Evolutionary conservation across 2,329 filamentous ascomycete genomes (phyloP), one percentile per base, ranked within the genome.

Genomic region (Talaromyces sp.): DNA sequence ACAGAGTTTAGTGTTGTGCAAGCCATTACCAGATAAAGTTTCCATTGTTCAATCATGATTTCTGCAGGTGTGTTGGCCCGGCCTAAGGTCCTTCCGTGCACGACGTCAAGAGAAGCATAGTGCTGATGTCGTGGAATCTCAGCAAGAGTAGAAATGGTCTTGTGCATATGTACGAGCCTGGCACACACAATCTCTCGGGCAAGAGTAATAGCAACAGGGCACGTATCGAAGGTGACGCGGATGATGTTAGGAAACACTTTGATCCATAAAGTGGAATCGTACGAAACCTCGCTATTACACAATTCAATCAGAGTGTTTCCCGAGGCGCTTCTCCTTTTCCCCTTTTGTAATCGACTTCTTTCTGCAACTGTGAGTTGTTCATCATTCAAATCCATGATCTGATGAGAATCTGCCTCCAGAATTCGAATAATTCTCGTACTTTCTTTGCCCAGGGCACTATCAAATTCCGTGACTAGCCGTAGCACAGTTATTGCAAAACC

Each of bases 231-330:
- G 61, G 92, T 91, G 66, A 96, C 89, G 11, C 91, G 86, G 60
- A 99, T 90, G 32, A 99, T 82, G 69, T 97, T 98, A 3, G 95
- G 96, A 69, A 99, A 99, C 19, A 98, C 89, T 71, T 98, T 99
- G 77, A 95, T 96, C 95, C 95, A 99, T 13, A 99, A 78, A 0
- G 93, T 96, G 2, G 91, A 89, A 71, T 99, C 95, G 69, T 98
- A 97, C 0, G 92, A 91, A 27, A 95, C 87, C 67, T 98, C 95
- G 75, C 95, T 98, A 67, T 91, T 93, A 75, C 95, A 98, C 26
- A 99, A 84, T 71, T 98, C 93, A 35, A 98, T 89, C 19, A 99
- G 79, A 2, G 91, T 93, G 64, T 91, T 93, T 68, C 93, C 88
- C 52, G 88, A 87, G 67, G 91, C 91, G 70, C 87, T 90, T 71